Base-by-base conservation (phyloP, 306 rosid species). In the Bauhinia variegata region DNA sequence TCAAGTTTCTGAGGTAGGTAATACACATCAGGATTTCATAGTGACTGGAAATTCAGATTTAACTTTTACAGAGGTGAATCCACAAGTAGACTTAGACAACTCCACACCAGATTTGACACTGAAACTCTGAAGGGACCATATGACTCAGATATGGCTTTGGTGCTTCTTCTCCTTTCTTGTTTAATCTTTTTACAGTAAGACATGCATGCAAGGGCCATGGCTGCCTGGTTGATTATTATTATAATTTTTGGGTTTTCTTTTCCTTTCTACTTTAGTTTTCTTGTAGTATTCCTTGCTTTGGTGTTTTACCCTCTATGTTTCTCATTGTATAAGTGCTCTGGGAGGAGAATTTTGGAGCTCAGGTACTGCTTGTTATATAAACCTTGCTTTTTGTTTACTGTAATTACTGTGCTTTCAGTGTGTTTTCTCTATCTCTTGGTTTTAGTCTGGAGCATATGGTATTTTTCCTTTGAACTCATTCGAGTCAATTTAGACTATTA, bases 71-170 rank as follows among this genome's bases (percentile, higher is more conserved):
- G 91, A 80, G 71, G 82, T 83, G 76, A 80, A 74, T 54, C 86
- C 87, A 28, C 59, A 39, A 1, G 60, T 61, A 60, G 87, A 82
- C 16, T 54, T 54, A 50, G 85, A 80, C 51, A 69, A 59, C 72
- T 67, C 90, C 19, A 79, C 85, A 66, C 97, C 90, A 37, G 97
- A 91, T 71, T 87, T 91, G 70, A 89, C 95, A 15, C 69, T 91
- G 76, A 91, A 85, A 79, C 97, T 91, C 49, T 91, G 78, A 87
- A 54, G 60, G 74, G 56, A 53, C 63, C 60, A 78, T 65, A 62
- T 63, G 51, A 42, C 34, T 32, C 15, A 63, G 31, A 52, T 43
- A 53, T 68, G 71, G 78, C 77, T 54, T 65, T 41, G 60, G 67
- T n/a, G n/a, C n/a, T 54, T 56, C 72, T 65, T 74, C 65, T 60